Percentiles rank a stretch among this genome's conserved stretches.
These are phyloP conservation scores for Colletotrichum aenigma DNA, from an alignment of 2,329 filamentous ascomycete genomes.

Conservation along the genomic window DNA sequence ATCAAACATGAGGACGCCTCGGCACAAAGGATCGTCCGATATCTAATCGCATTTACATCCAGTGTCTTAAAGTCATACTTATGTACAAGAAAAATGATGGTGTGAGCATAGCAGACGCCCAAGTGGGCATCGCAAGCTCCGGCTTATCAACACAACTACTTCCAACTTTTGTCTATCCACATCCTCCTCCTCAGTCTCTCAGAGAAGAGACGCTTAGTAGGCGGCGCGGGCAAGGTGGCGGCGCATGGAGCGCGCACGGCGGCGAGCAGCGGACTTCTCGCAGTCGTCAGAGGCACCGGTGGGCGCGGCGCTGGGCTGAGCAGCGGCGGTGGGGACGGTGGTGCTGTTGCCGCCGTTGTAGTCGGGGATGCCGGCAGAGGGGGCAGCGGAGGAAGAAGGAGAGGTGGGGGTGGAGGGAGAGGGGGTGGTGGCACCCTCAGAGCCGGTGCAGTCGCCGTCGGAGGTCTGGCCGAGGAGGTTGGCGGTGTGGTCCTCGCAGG, in stretches of 20 bases:
- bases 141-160: not conserved
- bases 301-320: not conserved
- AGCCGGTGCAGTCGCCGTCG: conserved; percentile 39
- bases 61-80: conserved; percentile 16
- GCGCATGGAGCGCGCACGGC: conserved; percentile 13
- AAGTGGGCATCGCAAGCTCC: not conserved
- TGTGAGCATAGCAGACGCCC: not conserved
- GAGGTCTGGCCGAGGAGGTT: conserved; percentile 34
- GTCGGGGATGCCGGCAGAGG: conserved; percentile 19
- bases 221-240: not conserved
- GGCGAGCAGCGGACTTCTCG: conserved; percentile 11
- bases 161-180: not conserved
- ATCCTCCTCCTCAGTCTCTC: not conserved
- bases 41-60: conserved; percentile 14
- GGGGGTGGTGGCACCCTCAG: conserved; percentile 16
- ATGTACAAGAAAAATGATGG: conserved; percentile 13
- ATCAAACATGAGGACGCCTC: conserved; percentile 9
- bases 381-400: conserved; percentile 1
- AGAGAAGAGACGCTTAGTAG: not conserved
- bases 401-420: not conserved
- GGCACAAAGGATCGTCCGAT: not conserved
- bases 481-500: conserved; percentile 40
- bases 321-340: not conserved
- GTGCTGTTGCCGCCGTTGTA: conserved; percentile 17
- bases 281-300: not conserved